These are phyloP conservation scores for Fulvia fulva DNA, from an alignment of 2,329 filamentous ascomycete genomes.

Conservation along the genomic window DNA sequence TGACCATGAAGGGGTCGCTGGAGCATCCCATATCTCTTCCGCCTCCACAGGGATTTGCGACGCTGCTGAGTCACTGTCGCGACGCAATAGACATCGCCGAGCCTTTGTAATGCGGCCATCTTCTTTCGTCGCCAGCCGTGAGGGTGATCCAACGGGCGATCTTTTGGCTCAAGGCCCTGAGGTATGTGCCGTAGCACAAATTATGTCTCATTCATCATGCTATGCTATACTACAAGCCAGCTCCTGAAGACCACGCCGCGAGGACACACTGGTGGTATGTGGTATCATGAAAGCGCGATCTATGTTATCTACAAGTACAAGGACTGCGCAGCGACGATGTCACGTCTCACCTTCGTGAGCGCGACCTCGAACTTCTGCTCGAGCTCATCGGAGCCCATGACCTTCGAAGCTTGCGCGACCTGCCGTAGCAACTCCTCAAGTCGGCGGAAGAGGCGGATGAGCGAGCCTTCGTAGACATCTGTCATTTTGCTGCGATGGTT, in stretches of 20 bases:
- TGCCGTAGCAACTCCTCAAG: constrained; percentile 91
- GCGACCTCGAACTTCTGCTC: constrained; percentile 87
- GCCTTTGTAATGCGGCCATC: no score
- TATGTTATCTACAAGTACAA: constrained; percentile 66
- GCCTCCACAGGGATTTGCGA: no score
- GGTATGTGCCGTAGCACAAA: neutral
- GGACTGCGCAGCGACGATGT: constrained; percentile 92
- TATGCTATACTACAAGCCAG: neutral
- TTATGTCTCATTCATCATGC: neutral
- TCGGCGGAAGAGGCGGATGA: constrained; percentile 93
- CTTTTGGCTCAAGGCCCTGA: neutral
- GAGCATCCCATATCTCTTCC: no score
- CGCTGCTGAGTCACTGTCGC: no score
- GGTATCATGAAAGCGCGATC: neutral
- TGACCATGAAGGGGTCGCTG: no score
- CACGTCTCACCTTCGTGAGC: constrained; percentile 78
- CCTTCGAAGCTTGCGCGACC: constrained; percentile 91
- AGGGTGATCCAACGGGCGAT: no score
- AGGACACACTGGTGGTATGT: neutral
- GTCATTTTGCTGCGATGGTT: constrained; percentile 82
- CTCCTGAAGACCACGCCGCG: neutral
- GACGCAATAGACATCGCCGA: no score
- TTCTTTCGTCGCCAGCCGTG: no score
- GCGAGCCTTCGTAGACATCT: constrained; percentile 91
- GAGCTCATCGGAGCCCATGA: constrained; percentile 95